These are phyloP conservation scores for Phytopythium kandeliae DNA, from an alignment of 352 stramenopile genomes.

Conservation along the genomic window DNA sequence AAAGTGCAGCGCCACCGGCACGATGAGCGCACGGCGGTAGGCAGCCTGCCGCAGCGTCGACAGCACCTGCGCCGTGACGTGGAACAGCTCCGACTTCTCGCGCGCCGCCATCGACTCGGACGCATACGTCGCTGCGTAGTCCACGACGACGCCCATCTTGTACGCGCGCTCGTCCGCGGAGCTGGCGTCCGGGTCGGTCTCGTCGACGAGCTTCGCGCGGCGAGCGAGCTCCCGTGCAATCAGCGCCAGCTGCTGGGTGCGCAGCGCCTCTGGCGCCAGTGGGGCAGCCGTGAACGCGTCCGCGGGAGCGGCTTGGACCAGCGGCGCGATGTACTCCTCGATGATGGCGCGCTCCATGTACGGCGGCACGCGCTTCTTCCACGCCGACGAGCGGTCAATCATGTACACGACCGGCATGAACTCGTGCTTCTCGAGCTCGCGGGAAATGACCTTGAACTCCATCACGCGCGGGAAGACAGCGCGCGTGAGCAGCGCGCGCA, in stretches of 20 bases:
- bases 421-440: conserved; percentile 68
- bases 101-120: conserved; percentile 8
- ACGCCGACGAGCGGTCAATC: conserved; percentile 51
- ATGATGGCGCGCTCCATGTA: conserved; percentile 46
- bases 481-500: conserved; percentile 25
- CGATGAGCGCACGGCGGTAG: conserved; percentile 41
- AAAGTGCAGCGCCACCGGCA: conserved; percentile 62
- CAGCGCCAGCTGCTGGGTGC: conserved; percentile 14
- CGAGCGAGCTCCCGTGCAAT: conserved; percentile 27
- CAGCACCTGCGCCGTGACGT: conserved; percentile 45
- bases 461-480: conserved; percentile 57
- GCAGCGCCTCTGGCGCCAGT: not conserved
- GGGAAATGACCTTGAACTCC: conserved; percentile 76
- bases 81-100: conserved; percentile 45
- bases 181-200: conserved; percentile 16
- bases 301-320: conserved; percentile 16
- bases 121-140: conserved; percentile 20
- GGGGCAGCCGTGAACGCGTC: conserved; percentile 4
- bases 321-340: conserved; percentile 53
- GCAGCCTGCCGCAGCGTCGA: conserved; percentile 31
- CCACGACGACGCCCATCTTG: conserved; percentile 58
- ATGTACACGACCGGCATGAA: conserved; percentile 75
- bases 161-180: conserved; percentile 44
- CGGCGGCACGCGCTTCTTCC: conserved; percentile 38
- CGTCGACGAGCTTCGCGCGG: conserved; percentile 44